A percentile compares a stretch with the other conserved stretches of the same genome.
phyloP scores from a whole-genome alignment of 495 filamentous ascomycete genomes.

The Patellaria atrata region DNA sequence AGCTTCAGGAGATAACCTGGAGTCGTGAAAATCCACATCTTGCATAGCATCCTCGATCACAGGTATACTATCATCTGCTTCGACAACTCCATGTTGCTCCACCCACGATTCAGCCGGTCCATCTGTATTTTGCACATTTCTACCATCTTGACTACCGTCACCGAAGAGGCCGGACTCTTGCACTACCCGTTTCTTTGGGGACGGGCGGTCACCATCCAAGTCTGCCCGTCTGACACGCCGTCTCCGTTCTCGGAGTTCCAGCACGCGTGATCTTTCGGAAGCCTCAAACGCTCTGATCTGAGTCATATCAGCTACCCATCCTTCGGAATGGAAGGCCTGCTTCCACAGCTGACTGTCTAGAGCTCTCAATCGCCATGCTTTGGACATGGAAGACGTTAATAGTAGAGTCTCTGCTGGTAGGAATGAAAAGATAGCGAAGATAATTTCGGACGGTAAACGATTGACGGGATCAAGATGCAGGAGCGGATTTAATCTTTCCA shows the following conservation, averaged over 20 bases:
- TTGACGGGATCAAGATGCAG: conserved; percentile 84
- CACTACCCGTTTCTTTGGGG: conserved; percentile 39
- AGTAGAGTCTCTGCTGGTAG: conserved; percentile 64
- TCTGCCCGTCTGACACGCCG: conserved; percentile 29
- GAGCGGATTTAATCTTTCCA: conserved; percentile 57
- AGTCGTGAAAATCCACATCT: conserved; percentile 16
- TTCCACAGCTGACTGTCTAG: conserved; percentile 78
- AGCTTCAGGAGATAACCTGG: too few species aligned
- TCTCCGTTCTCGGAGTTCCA: conserved; percentile 31
- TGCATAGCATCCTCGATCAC: conserved; percentile 19
- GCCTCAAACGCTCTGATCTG: conserved; percentile 58
- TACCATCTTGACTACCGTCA: conserved; percentile 15
- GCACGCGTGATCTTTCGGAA: conserved; percentile 32
- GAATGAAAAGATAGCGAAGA: conserved; percentile 73
- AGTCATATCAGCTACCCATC: conserved; percentile 58
- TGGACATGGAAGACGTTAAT: conserved; percentile 60
- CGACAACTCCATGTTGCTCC: conserved; percentile 27
- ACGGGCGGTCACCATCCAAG: conserved; percentile 33
- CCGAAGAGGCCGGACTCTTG: conserved; percentile 32
- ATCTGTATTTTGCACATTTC: conserved; percentile 9
- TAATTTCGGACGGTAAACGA: conserved; percentile 76
- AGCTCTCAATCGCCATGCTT: conserved; percentile 69
- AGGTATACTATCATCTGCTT: conserved; percentile 29
- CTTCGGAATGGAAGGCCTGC: conserved; percentile 63
- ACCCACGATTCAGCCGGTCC: conserved; percentile 21